Base-by-base conservation (phyloP, 2,329 filamentous ascomycete genomes). In the Claviceps fusiformis region DNA sequence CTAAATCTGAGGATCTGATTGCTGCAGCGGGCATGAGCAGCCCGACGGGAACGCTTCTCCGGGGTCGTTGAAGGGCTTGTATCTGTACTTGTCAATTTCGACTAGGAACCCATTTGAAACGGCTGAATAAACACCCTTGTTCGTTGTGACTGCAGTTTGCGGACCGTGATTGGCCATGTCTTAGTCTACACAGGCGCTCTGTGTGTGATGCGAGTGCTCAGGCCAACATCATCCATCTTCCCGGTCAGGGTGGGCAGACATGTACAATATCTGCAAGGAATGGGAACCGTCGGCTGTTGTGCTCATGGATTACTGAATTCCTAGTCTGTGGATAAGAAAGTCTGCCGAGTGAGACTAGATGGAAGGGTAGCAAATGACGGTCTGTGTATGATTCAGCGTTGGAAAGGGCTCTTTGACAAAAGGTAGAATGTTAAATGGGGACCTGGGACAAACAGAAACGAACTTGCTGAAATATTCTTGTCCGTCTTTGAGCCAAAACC, bases 181-280 rank as follows among this genome's bases (percentile, higher is more conserved):
- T 66, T 62, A 65, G 67, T 63, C 62, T 68, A 70, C 68, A 70
- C 68, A 70, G 67, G 68, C 69, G 69, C 68, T 70, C 65, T 69
- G 68, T 67, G 68, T 67, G 62, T 66, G 62, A 70, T 70, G 69
- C 68, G 69, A 69, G 67, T 70, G 67, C 65, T 69, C 67, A 65
- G 44, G 46, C 52, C 55, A 67, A 62, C 67, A 50, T 56, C 51
- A 50, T 33, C 48, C 50, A 41, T 56, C 55, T 50, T 54, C 55
- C 55, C 65, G 51, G 51, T 43, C 31, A 39, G 54, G 51, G 39
- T 45, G 37, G 43, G 51, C 29, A 27, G 54, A 27, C 27, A 44
- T 50, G 53, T 35, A 50, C 35, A 39, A 46, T 45, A 27, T 39
- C 63, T 67, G 65, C 65, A 67, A 65, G 65, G 65, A 67, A 52